Evolutionary conservation across 2,329 filamentous ascomycete genomes (phyloP).

Genomic region (Epichloe baconii): DNA sequence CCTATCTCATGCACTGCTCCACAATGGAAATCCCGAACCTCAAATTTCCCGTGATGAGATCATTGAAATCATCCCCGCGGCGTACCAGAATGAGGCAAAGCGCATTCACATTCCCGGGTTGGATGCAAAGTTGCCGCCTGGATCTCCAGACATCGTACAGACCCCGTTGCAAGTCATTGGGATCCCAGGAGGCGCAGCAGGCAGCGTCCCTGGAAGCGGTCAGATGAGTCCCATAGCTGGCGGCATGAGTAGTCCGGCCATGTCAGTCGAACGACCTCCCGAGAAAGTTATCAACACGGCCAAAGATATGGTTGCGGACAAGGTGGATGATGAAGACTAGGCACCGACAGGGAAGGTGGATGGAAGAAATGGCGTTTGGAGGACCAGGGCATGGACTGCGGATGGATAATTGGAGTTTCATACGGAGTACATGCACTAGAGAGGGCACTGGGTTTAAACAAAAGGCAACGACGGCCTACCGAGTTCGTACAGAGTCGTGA

Average conservation of each 20-base stretch:
- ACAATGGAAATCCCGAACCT: conserved; percentile 87
- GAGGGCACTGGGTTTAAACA: too few species aligned
- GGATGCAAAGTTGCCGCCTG: conserved; percentile 55
- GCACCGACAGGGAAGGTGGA: neutral
- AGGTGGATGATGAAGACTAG: conserved; percentile 39
- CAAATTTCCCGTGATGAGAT: conserved; percentile 91
- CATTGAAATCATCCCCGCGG: conserved; percentile 95
- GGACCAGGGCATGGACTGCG: neutral
- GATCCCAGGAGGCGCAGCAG: conserved; percentile 13
- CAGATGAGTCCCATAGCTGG: conserved; percentile 36
- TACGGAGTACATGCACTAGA: too few species aligned
- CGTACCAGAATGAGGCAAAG: conserved; percentile 92
- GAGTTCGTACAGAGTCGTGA: neutral
- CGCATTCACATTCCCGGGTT: conserved; percentile 70
- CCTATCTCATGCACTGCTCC: conserved; percentile 97
- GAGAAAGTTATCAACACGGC: conserved; percentile 37
- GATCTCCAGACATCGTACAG: conserved; percentile 67
- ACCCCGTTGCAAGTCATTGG: conserved; percentile 50
- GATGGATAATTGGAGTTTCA: too few species aligned
- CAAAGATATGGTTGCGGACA: conserved; percentile 38
- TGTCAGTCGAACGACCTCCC: conserved; percentile 29
- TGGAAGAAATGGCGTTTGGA: too few species aligned
- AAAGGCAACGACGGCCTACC: too few species aligned
- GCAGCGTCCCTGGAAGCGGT: conserved; percentile 17
- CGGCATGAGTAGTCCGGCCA: conserved; percentile 31